Conservation (phyloP, 148 eudicot genomes). For the Nepenthes mirabilis region DNA sequence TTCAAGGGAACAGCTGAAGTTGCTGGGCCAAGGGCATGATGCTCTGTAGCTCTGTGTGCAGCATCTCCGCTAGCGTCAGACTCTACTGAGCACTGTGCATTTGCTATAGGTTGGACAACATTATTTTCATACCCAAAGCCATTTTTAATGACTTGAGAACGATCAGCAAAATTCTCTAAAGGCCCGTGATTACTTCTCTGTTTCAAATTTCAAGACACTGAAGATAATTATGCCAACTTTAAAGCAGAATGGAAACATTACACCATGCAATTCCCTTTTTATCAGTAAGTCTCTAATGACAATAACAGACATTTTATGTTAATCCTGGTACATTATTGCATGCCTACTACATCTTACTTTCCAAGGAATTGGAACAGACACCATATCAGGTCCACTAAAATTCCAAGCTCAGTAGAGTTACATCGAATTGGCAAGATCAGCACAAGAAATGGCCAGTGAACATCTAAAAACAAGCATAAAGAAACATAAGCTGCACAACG, state of each 20-base stretch:
- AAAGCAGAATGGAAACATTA: background rate
- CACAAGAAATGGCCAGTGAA: too few relatives aligned
- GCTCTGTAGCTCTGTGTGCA: conserved; percentile 7
- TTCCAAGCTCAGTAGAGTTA: too few relatives aligned
- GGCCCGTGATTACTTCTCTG: conserved; percentile 61
- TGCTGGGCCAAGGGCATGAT: background rate
- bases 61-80: conserved; percentile 33
- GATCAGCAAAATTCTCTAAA: conserved; percentile 50
- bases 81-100: conserved; percentile 36
- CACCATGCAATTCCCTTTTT: background rate
- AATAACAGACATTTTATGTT: too few relatives aligned
- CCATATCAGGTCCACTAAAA: too few relatives aligned
- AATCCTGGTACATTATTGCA: too few relatives aligned
- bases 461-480: too few relatives aligned
- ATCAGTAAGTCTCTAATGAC: background rate
- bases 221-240: background rate
- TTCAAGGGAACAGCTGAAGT: conserved; percentile 21
- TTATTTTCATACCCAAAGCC: conserved; percentile 42
- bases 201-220: conserved; percentile 6
- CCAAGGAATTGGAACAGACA: too few relatives aligned
- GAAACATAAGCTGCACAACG: too few relatives aligned
- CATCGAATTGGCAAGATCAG: too few relatives aligned
- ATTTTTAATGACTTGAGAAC: conserved; percentile 28
- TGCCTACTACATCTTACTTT: too few relatives aligned
- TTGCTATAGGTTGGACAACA: conserved; percentile 26